Evolutionary conservation across 495 filamentous ascomycete species (phyloP).

Genomic region (Polyplosphaeria fusca): DNA sequence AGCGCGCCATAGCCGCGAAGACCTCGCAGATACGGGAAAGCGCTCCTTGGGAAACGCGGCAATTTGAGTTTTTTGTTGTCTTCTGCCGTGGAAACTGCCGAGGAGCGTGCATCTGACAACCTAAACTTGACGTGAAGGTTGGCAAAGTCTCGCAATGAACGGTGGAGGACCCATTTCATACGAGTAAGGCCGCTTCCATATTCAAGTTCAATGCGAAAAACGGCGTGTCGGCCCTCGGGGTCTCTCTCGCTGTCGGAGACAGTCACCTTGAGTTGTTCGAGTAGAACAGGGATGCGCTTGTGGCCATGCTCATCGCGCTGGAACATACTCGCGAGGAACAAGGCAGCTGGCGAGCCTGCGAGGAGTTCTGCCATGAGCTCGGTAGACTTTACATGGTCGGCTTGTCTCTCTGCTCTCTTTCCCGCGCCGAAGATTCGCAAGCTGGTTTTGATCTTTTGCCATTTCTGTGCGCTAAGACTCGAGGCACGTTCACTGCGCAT

Average conservation of each 20-base stretch:
- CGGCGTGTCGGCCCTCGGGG: conserved; percentile 66
- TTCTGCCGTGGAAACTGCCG: conserved; percentile 27
- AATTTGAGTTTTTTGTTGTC: conserved; percentile 61
- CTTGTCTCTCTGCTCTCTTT: conserved; percentile 70
- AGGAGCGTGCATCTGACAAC: conserved; percentile 65
- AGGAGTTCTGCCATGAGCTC: conserved; percentile 94
- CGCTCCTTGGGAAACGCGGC: conserved; percentile 81
- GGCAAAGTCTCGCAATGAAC: conserved; percentile 82
- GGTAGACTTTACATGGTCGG: conserved; percentile 92
- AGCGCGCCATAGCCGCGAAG: conserved; percentile 61
- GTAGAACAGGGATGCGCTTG: conserved; percentile 85
- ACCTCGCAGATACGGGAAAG: conserved; percentile 86
- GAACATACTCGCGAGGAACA: conserved; percentile 94
- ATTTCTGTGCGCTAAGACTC: conserved; percentile 78
- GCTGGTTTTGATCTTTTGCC: conserved; percentile 81
- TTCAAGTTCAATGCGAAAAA: conserved; percentile 90
- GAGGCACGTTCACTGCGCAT: conserved; percentile 60
- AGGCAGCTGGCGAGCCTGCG: conserved; percentile 82
- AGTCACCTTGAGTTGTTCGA: conserved; percentile 90
- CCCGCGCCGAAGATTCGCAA: conserved; percentile 75
- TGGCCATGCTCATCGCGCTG: conserved; percentile 96
- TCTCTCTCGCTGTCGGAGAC: conserved; percentile 69
- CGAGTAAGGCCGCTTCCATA: conserved; percentile 93
- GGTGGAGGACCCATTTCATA: conserved; percentile 95
- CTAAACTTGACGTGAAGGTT: conserved; percentile 94